Base-by-base conservation (phyloP, 2,329 filamentous ascomycete species). In the Hypoxylon sp. region DNA sequence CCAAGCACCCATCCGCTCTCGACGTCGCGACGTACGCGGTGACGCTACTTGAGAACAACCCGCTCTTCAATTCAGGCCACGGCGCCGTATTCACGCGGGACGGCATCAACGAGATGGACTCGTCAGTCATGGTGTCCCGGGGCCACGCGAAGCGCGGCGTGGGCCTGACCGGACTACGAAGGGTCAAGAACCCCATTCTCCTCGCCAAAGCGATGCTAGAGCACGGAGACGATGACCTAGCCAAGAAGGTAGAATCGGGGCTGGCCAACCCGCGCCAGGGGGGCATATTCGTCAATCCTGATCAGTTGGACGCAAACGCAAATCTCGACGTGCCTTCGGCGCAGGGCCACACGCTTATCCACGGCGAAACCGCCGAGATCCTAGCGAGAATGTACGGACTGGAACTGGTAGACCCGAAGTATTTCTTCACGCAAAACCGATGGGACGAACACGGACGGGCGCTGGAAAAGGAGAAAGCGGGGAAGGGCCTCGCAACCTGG, bases 11-110 rank as follows among this genome's bases (percentile, higher is more conserved):
- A 7, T 83, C 83, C 0, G 91, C 93, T 0, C 83, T 97, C 13
- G 88, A 92, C 57, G 85, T 88, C 0, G 92, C 92, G 1, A 89
- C 90, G 1, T 86, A 89, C 75, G 93, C 93, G 46, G 92, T 96
- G 10, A 80, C 82, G 1, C 83, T 89, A 24, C 85, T 97, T 15
- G 93, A 97, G 79, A 83, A 96, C 73, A 87, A 93, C 72, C 84
- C 89, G 1, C 85, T 96, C 4, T 97, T 95, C 84, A 97, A 97
- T 79, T 88, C 89, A 59, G 93, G 89, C 6, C 89, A 88, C 71
- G 94, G 94, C 55, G 91, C 93, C 52, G 93, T 97, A 19, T 97
- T 96, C 77, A 97, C 92, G 0, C 87, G 89, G 52, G 89, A 90
- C 68, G 94, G 93, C 17, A 85, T 89, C 65, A 93, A 94, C 75